Conservation (phyloP, 2,329 filamentous ascomycete species). For the Cercospora citrullina region DNA sequence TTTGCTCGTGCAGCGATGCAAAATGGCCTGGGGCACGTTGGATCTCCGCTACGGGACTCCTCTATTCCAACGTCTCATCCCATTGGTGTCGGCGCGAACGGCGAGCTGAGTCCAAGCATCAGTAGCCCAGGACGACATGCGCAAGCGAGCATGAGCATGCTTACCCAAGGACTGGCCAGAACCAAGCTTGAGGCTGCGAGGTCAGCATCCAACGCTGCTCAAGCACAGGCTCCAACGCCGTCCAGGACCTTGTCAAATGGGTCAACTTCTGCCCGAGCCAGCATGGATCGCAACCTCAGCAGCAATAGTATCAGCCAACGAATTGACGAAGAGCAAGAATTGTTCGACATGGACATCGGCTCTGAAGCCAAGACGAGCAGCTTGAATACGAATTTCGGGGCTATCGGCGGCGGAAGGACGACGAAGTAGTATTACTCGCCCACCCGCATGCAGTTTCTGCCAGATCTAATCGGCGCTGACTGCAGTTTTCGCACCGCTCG, state of each 20-base stretch:
- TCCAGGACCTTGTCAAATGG: constrained; percentile 28
- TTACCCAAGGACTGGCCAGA: constrained; percentile 54
- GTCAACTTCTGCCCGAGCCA: constrained; percentile 19
- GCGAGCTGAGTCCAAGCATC: constrained; percentile 45
- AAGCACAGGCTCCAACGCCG: constrained; percentile 9
- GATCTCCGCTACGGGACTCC: constrained; percentile 64
- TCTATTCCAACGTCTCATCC: constrained; percentile 28
- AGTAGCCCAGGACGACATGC: constrained; percentile 56
- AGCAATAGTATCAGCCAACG: constrained; percentile 29
- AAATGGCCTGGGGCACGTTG: constrained; percentile 57
- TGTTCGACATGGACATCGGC: constrained; percentile 31
- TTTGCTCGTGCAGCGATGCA: constrained; percentile 45
- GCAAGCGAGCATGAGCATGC: constrained; percentile 61
- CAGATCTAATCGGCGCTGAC: background rate
- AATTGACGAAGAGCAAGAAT: constrained; percentile 30
- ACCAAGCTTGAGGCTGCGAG: constrained; percentile 40
- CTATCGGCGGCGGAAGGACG: constrained; percentile 26
- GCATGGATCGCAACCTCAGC: constrained; percentile 28
- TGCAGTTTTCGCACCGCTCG: background rate
- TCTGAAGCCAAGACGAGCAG: constrained; percentile 16
- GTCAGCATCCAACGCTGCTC: constrained; percentile 21
- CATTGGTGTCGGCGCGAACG: constrained; percentile 21
- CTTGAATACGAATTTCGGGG: constrained; percentile 20
- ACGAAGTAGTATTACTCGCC: constrained; percentile 19
- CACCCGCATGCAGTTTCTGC: background rate